These are phyloP conservation scores for Neurospora sp. DNA, from an alignment of 495 filamentous ascomycete species.

Conservation along the genomic window DNA sequence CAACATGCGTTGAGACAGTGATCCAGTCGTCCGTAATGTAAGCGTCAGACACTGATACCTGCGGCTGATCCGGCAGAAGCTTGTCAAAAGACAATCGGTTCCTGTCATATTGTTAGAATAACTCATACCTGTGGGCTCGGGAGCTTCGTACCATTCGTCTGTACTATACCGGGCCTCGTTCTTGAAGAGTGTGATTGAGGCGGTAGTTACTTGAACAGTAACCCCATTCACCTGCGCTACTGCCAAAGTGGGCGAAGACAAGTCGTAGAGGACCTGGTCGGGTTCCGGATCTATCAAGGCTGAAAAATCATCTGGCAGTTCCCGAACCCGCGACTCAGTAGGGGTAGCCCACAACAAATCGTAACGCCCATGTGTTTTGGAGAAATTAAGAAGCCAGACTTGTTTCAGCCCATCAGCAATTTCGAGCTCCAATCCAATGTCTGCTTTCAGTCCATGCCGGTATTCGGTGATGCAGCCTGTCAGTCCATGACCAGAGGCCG, in stretches of 20 bases:
- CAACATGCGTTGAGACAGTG: constrained; percentile 26
- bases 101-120: constrained; percentile 13
- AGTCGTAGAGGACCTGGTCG: constrained; percentile 38
- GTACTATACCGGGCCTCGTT: background rate
- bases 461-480: constrained; percentile 60
- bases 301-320: constrained; percentile 29
- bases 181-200: background rate
- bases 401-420: constrained; percentile 30
- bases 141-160: background rate
- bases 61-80: constrained; percentile 11
- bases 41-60: constrained; percentile 23
- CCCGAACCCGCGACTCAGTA: constrained; percentile 29
- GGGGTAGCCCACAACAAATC: constrained; percentile 42
- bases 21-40: constrained; percentile 19
- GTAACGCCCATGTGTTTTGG: constrained; percentile 15
- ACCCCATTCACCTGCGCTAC: constrained; percentile 23
- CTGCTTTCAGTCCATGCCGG: constrained; percentile 60
- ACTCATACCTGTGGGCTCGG: background rate
- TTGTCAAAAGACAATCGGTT: constrained; percentile 15
- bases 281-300: constrained; percentile 22
- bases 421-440: constrained; percentile 46
- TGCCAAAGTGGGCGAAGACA: constrained; percentile 47
- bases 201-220: constrained; percentile 49
- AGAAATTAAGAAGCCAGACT: constrained; percentile 34
- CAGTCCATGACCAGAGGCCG: constrained; percentile 46